A percentile compares a stretch with the other conserved stretches of the same genome.
Evolutionary conservation across 805 yeast species (phyloP).

Genomic region (Zygosaccharomyces gambellarensis): DNA sequence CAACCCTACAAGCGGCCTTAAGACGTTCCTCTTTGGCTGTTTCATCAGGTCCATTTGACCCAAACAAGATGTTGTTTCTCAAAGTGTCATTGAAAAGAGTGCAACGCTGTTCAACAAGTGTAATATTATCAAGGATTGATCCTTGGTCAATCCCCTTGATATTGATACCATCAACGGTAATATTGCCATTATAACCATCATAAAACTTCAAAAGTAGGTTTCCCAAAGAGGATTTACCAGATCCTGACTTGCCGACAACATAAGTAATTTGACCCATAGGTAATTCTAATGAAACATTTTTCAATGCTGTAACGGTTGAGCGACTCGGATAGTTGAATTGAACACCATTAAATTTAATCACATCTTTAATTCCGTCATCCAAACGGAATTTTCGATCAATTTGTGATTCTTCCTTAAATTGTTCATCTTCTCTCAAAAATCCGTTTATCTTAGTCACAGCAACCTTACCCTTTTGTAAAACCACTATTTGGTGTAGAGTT

Average conservation of each 20-base stretch:
- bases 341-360: constrained; percentile 50
- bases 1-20: constrained; percentile 46
- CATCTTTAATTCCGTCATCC: constrained; percentile 17
- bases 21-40: constrained; percentile 23
- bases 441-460: constrained; percentile 51
- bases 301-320: constrained; percentile 43
- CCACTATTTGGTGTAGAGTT: constrained; percentile 52
- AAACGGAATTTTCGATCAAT: constrained; percentile 10
- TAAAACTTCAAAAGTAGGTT: constrained; percentile 61
- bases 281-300: constrained; percentile 44
- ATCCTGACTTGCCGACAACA: constrained; percentile 83
- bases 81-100: constrained; percentile 61
- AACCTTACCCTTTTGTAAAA: constrained; percentile 66
- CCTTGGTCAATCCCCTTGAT: constrained; percentile 39
- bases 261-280: constrained; percentile 48
- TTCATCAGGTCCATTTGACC: constrained; percentile 28
- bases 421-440: constrained; percentile 32
- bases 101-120: constrained; percentile 70
- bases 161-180: constrained; percentile 52
- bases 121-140: constrained; percentile 60
- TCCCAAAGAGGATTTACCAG: constrained; percentile 85
- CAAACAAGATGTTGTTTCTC: constrained; percentile 57
- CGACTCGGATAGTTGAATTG: constrained; percentile 62
- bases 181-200: constrained; percentile 45
- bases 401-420: not conserved